phyloP scores from a whole-genome alignment of 805 yeast species.

The Monosporozyma aquatica region DNA sequence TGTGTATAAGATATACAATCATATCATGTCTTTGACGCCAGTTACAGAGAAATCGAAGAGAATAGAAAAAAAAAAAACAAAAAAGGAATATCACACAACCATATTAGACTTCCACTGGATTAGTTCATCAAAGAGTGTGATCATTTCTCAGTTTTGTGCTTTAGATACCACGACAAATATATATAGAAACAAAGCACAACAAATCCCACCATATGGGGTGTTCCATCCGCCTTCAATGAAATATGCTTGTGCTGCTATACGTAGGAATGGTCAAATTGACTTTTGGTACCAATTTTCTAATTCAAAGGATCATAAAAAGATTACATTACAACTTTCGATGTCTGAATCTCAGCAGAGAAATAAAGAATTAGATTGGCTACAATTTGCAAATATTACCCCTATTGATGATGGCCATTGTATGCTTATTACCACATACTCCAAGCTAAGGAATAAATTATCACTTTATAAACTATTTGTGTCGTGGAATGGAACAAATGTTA shows the following conservation, averaged over 20 bases:
- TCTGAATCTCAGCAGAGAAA: slow-evolving; percentile 13
- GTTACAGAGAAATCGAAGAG: slow-evolving; percentile 30
- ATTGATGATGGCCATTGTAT: slow-evolving; percentile 27
- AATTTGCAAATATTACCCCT: slow-evolving; percentile 27
- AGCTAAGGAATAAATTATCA: slow-evolving; percentile 17
- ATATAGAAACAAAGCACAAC: slow-evolving; percentile 28
- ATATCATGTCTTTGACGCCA: slow-evolving; percentile 19
- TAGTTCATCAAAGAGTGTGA: slow-evolving; percentile 32
- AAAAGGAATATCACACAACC: slow-evolving; percentile 28
- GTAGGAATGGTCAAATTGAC: slow-evolving; percentile 30
- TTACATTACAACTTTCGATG: slow-evolving; percentile 23
- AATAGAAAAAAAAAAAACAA: slow-evolving; percentile 34
- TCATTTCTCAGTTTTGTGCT: slow-evolving; percentile 26
- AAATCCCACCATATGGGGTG: slow-evolving; percentile 29
- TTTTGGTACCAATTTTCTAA: slow-evolving; percentile 33
- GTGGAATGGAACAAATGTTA: slow-evolving; percentile 25
- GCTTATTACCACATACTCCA: slow-evolving; percentile 25
- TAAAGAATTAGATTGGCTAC: slow-evolving; percentile 27
- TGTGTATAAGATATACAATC: slow-evolving; percentile 25
- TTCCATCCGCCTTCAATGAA: slow-evolving; percentile 32
- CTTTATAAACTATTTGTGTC: slow-evolving; percentile 26
- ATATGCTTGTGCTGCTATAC: slow-evolving; percentile 29
- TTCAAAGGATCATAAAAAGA: slow-evolving; percentile 31
- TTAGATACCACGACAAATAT: slow-evolving; percentile 21
- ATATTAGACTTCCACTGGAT: slow-evolving; percentile 37